Evolutionary conservation across 495 filamentous ascomycete species (phyloP), one percentile per base, ranked within the genome.

Genomic region (Podospora comata): DNA sequence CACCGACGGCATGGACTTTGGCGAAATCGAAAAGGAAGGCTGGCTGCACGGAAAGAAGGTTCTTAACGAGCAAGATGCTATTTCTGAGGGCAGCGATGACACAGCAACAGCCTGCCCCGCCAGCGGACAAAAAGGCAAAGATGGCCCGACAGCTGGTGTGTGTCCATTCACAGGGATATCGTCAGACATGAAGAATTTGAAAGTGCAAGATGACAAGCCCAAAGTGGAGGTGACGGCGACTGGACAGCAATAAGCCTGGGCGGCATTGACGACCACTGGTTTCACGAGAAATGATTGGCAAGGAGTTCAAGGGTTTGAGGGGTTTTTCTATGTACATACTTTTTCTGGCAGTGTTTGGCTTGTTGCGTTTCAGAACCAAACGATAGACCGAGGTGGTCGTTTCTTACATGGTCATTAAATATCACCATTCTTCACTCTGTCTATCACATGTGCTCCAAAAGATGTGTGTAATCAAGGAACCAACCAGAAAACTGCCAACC

Each of bases 1-100:
- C 69, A 85, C 80, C 27, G 86, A 86, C 2, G 87, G 88, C 48
- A 84, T 84, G 65, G 85, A 84, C n/a, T 77, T 82, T 30, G 80
- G 76, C 20, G 79, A 86, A n/a, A 77, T 89, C 13, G 86, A 88
- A 70, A 75, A 75, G 34, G 89, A 92, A 71, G 90, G 90, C 0
- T 91, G 85, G 66, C 66, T 84, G 16, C 75, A 81, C 63, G 81
- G 81, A 6, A 82, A 81, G 71, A 78, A 74, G 71, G 75, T 84
- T 48, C 69, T 84, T 0, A 70, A 75, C 9, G 75, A 73, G 28
- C 70, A 72, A 2, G 74, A 69, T 30, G 65, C 16, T 3, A 27
- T 23, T 11, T 69, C 65, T 7, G 69, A 69, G 56, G 62, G 9
- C 18, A 71, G 70, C n/a, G 68, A 71, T 5, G 68, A 67, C 7